Evolutionary conservation across 1,139 yeast species (phyloP), one percentile per base, ranked within the genome.

Genomic region (Sugiyamaella xylanicola): DNA sequence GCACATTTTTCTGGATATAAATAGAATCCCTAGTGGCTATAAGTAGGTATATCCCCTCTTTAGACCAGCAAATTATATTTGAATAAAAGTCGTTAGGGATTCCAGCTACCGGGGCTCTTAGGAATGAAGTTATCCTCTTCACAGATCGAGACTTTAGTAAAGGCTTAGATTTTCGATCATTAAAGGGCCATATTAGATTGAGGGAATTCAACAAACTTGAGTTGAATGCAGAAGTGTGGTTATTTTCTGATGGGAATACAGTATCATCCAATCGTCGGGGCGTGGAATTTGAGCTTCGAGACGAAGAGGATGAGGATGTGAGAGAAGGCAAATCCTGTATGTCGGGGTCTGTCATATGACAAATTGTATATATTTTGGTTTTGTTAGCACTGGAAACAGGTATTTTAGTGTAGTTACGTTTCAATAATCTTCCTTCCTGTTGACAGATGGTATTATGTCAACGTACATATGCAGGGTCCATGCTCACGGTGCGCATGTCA

Each of bases 51-150:
- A 19, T 15, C 3, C 52, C 47, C n/a, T 29, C 40, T 11, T 48
- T 21, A 15, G 52, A 48, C 52, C 52, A 48, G 13, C 41, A 40
- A 9, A 41, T 41, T 27, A 20, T 19, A 41, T 48, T 40, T 19
- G 47, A 41, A 32, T 48, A 48, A 36, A 48, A 48, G 37, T 48
- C 52, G 29, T 48, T 48, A 11, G 22, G 47, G 13, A 48, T 40
- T 20, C 47, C 47, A 17, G 19, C 13, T 11, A 32, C 39, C 1
- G 11, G n/a, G 4, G 21, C 9, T 15, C 5, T 15, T 1, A 19
- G 16, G 15, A 32, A 22, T 9, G 37, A 13, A 15, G 11, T 11
- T 17, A 39, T 15, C 16, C 29, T 37, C n/a, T 5, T 39, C 13
- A 39, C 35, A n/a, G 17, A 17, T 19, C 36, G 27, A 4, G 19